Evolutionary conservation across 306 rosid species (phyloP), one percentile per base, ranked within the genome.

Genomic region (Ormosia emarginata): DNA sequence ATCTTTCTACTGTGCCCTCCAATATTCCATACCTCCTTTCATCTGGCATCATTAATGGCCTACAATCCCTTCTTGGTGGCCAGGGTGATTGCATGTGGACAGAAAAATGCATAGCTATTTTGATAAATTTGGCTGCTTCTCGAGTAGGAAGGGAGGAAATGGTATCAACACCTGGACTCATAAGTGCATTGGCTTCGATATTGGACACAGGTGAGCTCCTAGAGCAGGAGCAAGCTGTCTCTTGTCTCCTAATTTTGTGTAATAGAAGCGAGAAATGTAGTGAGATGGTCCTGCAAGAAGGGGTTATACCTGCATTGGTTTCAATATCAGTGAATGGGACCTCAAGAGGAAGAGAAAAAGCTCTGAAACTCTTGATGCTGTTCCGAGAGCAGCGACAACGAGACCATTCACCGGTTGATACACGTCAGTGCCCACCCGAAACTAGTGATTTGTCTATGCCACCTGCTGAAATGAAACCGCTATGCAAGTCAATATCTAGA

Each of bases 271-370:
- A 93, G 69, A 84, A 74, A 79, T 96, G 99, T 82, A 64, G 97
- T 67, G 93, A 90, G 65, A 88, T 92, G 94, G 94, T 96, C 67
- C 86, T 96, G 50, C 97, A 93, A 74, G 99, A 96, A 89, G 99
- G 99, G 46, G 98, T 93, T 49, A 96, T 96, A 71, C 99, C 99
- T n/a, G 91, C 93, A 55, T 73, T 96, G 90, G 97, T 96, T 68
- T 94, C 98, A 9, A 85, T 96, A 74, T 93, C 99, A 0, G 97
- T 93, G 70, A 96, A 96, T 68, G 99, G 99, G 40, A 92, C 92
- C 39, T 83, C 91, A 15, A 92, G 97, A 81, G 99, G 98, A 12
- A 91, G 62, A 83, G 97, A 91, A 72, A 92, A 88, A 81, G 94
- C 99, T 75, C 98, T 91, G 83, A 96, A 91, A 84, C 94, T 96